Base-by-base conservation (phyloP, 1,139 yeast genomes). In the Suhomyces bolitotheri region DNA sequence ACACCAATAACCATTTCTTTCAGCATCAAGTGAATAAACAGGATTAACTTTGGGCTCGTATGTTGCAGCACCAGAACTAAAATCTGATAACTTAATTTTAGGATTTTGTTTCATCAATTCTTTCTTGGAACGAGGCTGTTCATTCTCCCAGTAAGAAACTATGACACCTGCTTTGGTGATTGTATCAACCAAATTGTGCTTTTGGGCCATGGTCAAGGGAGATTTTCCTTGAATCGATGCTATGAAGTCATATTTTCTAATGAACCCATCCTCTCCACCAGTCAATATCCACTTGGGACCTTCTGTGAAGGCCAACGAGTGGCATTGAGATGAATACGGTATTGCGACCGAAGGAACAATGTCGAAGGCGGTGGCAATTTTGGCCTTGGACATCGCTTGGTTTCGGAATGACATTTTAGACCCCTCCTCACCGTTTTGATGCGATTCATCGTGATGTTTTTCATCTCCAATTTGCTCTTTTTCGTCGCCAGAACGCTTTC, bases 241-340 rank as follows among this genome's bases (percentile, higher is more conserved):
- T 29, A 82, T 74, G 46, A 92, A 84, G 58, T 94, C 96, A 60
- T 83, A 92, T 54, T 86, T 87, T 33, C 98, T 68, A 27, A 92
- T 85, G 51, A 81, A 87, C 9, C 99, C 99, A 58, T 92, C 99
- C 47, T 87, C 94, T 5, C 98, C 98, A 14, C 99, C 99, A 1
- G 96, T 83, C 51, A 90, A 80, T 36, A 92, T 71, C 84, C 90
- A 90, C 54, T 82, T 82, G 30, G 92, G 82, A 7, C 95, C 96
- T 53, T 78, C 79, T 1, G 96, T 78, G 36, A 89, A 69, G 6
- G 94, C 84, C 34, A 92, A 54, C 6, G 94, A 73, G 58, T 89
- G 89, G 27, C 95, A 80, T 33, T 80, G 79, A 0, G 82, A 60
- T 2, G 85, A 66, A 45, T 81, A 80, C 1, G 90, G 90, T 7